These are phyloP conservation scores for Coemansia interrupta DNA, from an alignment of 192 early-diverging fungal species.

Conservation along the genomic window DNA sequence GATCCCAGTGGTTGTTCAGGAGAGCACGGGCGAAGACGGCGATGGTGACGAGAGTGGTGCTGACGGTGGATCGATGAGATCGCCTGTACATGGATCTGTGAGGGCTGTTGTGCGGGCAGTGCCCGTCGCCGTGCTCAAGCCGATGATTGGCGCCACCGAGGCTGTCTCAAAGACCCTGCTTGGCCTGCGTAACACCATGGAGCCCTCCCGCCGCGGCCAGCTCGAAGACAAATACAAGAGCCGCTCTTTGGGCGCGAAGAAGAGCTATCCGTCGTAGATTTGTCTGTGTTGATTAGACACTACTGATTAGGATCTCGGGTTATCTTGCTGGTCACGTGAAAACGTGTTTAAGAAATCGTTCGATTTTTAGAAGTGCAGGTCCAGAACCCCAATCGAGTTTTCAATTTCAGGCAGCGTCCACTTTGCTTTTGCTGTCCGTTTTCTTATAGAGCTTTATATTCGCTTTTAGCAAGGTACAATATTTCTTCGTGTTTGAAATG, in stretches of 20 bases:
- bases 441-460: too few species aligned
- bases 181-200: slow-evolving; percentile 87
- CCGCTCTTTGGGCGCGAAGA: slow-evolving; percentile 35
- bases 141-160: slow-evolving; percentile 93
- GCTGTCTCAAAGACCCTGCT: slow-evolving; percentile 88
- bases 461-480: too few species aligned
- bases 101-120: slow-evolving; percentile 57
- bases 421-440: too few species aligned
- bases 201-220: slow-evolving; percentile 70
- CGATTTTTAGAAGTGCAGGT: too few species aligned
- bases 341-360: background rate
- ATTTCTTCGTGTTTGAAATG: too few species aligned
- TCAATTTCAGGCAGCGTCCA: too few species aligned
- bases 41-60: slow-evolving; percentile 13
- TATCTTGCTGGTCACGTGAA: slow-evolving; percentile 1
- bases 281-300: background rate
- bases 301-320: background rate
- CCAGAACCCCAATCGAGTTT: too few species aligned
- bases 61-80: slow-evolving; percentile 44
- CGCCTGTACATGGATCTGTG: slow-evolving; percentile 53
- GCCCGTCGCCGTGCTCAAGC: slow-evolving; percentile 87
- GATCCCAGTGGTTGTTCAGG: slow-evolving; percentile 80
- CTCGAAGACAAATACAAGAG: slow-evolving; percentile 71
- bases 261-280: slow-evolving; percentile 22
- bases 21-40: slow-evolving; percentile 46